These are phyloP conservation scores for Lactifluus echinatus DNA, from an alignment of 768 basidiomycete species.

Conservation along the genomic window DNA sequence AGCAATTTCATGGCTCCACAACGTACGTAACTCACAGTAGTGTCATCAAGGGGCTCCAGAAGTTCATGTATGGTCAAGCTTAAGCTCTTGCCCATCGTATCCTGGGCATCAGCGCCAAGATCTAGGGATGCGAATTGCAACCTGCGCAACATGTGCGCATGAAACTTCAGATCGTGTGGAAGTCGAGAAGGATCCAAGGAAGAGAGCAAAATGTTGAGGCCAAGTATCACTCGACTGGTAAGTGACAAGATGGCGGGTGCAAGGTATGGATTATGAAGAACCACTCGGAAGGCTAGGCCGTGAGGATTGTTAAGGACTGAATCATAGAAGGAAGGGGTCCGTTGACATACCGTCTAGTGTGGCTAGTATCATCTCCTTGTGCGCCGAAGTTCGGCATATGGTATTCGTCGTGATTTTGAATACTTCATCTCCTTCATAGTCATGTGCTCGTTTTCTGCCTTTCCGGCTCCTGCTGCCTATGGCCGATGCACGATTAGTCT, in stretches of 20 bases:
- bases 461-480: conserved; percentile 35
- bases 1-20: conserved; percentile 26
- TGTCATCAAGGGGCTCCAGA: conserved; percentile 13
- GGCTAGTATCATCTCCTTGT: conserved; percentile 43
- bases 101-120: conserved; percentile 45
- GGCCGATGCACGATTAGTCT: conserved; percentile 22
- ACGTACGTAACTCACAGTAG: conserved; percentile 29
- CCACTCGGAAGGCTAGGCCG: conserved; percentile 34
- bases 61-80: conserved; percentile 40
- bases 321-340: conserved; percentile 1
- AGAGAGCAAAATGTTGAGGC: conserved; percentile 48
- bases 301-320: neutral
- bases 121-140: conserved; percentile 42
- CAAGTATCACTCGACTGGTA: conserved; percentile 47
- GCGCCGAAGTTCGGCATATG: conserved; percentile 40
- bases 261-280: conserved; percentile 45
- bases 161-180: conserved; percentile 45
- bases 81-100: conserved; percentile 52
- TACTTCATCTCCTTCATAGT: conserved; percentile 68
- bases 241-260: conserved; percentile 48
- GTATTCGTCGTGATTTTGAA: conserved; percentile 43
- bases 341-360: conserved; percentile 50
- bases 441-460: conserved; percentile 60
- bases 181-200: conserved; percentile 45
- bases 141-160: conserved; percentile 35